Percentiles rank a stretch among this genome's conserved stretches.
phyloP scores from a whole-genome alignment of 306 rosid species.

The Lathyrus oleraceus region DNA sequence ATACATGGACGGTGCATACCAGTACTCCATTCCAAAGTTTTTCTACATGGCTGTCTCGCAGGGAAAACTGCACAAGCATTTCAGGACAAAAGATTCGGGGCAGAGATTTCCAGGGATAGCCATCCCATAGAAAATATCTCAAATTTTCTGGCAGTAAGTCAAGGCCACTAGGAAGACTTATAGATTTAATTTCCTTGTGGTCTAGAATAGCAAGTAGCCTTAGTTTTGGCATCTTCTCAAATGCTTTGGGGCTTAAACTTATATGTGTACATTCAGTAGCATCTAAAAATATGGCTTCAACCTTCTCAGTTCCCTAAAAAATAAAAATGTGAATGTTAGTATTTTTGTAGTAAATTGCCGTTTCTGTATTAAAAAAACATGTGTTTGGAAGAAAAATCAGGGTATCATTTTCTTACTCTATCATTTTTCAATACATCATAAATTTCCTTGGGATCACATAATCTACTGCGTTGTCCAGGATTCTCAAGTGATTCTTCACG shows the following conservation, averaged over 20 bases:
- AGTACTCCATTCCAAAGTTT: slow-evolving; percentile 20
- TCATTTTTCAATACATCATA: neutral
- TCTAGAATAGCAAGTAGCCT: neutral
- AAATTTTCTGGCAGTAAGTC: neutral
- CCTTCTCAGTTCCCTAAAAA: slow-evolving; percentile 10
- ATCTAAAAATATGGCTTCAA: slow-evolving; percentile 9
- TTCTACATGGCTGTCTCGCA: neutral
- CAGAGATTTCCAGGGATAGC: neutral
- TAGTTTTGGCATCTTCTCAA: slow-evolving; percentile 1
- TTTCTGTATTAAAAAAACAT: neutral
- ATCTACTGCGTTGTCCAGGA: neutral
- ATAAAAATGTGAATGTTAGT: neutral
- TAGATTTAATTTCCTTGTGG: neutral
- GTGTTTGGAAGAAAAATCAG: neutral
- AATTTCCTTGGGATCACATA: neutral
- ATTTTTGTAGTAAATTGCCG: no score
- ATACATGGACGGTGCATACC: neutral
- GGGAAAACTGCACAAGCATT: slow-evolving; percentile 11
- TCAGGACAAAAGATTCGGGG: neutral
- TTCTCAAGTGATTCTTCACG: neutral
- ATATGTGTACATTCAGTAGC: neutral
- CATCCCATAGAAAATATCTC: neutral
- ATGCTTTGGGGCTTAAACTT: neutral
- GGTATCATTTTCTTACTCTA: neutral
- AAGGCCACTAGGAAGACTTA: neutral